Evolutionary conservation across 768 basidiomycete species (phyloP).

Genomic region (Leccinum variicolor): DNA sequence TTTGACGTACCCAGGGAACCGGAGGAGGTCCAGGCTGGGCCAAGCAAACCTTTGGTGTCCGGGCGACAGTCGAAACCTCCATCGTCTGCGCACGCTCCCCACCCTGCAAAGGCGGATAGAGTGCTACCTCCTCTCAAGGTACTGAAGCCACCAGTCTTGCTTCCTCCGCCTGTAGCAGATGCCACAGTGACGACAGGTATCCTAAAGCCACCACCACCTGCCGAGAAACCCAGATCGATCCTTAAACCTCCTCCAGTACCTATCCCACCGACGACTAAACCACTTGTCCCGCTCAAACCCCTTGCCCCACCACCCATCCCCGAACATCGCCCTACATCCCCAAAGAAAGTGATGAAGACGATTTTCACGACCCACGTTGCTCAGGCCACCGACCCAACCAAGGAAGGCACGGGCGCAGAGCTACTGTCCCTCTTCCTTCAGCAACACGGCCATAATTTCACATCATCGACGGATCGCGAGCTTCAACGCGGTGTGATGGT

Average conservation of each 20-base stretch:
- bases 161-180: neutral
- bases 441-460: constrained; percentile 40
- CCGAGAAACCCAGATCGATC: constrained; percentile 22
- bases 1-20: neutral
- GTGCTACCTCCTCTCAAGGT: constrained; percentile 8
- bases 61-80: constrained; percentile 4
- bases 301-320: constrained; percentile 30
- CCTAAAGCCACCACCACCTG: too few relatives aligned
- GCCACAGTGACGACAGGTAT: too few relatives aligned
- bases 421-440: constrained; percentile 52
- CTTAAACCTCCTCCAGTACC: constrained; percentile 30
- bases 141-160: constrained; percentile 16
- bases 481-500: constrained; percentile 49
- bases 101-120: neutral
- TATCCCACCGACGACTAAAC: constrained; percentile 10
- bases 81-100: constrained; percentile 8
- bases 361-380: constrained; percentile 54
- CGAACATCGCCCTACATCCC: constrained; percentile 11
- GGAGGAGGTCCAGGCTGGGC: constrained; percentile 2
- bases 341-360: constrained; percentile 41
- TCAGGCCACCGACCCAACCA: constrained; percentile 47
- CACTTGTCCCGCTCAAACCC: constrained; percentile 17
- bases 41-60: constrained; percentile 9
- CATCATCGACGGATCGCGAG: constrained; percentile 35
- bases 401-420: constrained; percentile 48